Conservation (phyloP, 306 rosid genomes). For the Inga oerstediana region DNA sequence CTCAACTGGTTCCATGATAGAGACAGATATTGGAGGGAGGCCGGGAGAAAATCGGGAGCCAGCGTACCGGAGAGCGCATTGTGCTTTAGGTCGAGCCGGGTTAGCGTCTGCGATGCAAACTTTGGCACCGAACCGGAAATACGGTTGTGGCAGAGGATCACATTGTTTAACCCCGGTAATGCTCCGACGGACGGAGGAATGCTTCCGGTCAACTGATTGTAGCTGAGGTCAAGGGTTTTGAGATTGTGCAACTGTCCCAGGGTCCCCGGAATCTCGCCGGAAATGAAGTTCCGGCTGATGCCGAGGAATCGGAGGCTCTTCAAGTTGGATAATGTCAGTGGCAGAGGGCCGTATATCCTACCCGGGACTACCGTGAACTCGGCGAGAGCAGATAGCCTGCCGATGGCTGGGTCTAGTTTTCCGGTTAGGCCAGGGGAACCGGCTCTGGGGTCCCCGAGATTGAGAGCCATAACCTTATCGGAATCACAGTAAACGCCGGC, state of each 20-base stretch:
- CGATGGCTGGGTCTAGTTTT: constrained; percentile 66
- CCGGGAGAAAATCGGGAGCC: constrained; percentile 58
- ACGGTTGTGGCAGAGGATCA: constrained; percentile 87
- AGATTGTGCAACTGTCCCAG: constrained; percentile 59
- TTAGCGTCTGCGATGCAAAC: constrained; percentile 59
- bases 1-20: constrained; percentile 76
- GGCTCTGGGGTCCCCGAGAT: constrained; percentile 93
- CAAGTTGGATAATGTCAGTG: constrained; percentile 51
- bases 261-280: constrained; percentile 71
- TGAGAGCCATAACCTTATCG: constrained; percentile 78
- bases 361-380: constrained; percentile 94
- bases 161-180: constrained; percentile 68
- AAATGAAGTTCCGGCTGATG: constrained; percentile 79
- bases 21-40: constrained; percentile 82
- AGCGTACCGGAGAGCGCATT: constrained; percentile 79
- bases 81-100: constrained; percentile 88
- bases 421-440: constrained; percentile 90
- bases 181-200: constrained; percentile 71
- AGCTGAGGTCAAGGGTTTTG: constrained; percentile 83
- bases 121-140: constrained; percentile 75
- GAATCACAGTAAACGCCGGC: constrained; percentile 89
- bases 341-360: constrained; percentile 72
- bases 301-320: constrained; percentile 83
- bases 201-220: constrained; percentile 71
- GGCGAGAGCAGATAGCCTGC: constrained; percentile 74